A percentile compares a stretch with the other conserved stretches of the same genome.
Evolutionary conservation across 345 rosid genomes (phyloP).

Genomic region (Nasturtium officinale): DNA sequence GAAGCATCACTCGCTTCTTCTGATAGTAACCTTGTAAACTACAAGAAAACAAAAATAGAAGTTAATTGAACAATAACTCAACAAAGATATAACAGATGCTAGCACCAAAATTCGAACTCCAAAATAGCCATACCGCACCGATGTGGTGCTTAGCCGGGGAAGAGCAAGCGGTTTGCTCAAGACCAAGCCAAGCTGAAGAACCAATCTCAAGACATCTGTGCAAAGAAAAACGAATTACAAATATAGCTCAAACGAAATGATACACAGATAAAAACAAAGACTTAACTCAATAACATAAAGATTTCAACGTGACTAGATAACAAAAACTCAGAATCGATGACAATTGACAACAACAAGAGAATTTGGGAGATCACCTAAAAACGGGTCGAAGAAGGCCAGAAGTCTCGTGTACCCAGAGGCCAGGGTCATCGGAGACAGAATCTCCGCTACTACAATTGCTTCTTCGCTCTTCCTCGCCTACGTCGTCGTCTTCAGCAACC

Average conservation of each 20-base stretch:
- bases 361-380: conserved; percentile 56
- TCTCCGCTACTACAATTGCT: conserved; percentile 64
- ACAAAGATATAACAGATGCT: conserved; percentile 1
- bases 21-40: conserved; percentile 82
- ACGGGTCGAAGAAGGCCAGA: conserved; percentile 83
- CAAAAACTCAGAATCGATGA: background rate
- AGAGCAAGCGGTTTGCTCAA: conserved; percentile 83
- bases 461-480: conserved; percentile 45
- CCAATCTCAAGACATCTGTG: conserved; percentile 73
- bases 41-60: conserved; percentile 13
- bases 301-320: background rate
- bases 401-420: conserved; percentile 78
- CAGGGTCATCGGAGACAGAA: conserved; percentile 80
- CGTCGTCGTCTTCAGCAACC: conserved; percentile 37
- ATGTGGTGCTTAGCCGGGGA: conserved; percentile 77
- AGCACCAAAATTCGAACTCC: background rate
- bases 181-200: conserved; percentile 76
- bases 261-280: background rate
- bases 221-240: conserved; percentile 8
- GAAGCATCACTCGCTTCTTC: conserved; percentile 64
- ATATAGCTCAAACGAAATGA: background rate
- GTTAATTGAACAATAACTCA: background rate
- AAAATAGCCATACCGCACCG: conserved; percentile 67
- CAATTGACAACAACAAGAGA: background rate
- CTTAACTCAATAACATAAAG: background rate